Conservation (phyloP, 1,284 basidiomycete species). For the Ustilago esculenta region DNA sequence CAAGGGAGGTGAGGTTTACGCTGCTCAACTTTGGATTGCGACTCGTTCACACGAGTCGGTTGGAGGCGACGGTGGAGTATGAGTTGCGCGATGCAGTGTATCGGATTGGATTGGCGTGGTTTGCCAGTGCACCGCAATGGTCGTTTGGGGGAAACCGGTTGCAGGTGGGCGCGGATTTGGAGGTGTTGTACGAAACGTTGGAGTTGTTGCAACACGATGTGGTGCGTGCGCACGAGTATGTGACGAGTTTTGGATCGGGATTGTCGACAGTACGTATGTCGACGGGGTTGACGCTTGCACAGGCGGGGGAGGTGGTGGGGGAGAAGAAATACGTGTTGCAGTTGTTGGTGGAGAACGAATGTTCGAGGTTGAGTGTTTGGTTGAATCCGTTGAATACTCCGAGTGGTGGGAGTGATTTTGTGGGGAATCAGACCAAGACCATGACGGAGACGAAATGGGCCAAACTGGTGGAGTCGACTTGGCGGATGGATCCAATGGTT, state of each 20-base stretch:
- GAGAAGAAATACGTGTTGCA: slow-evolving; percentile 70
- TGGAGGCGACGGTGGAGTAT: slow-evolving; percentile 86
- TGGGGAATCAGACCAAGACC: slow-evolving; percentile 67
- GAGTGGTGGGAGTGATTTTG: slow-evolving; percentile 70
- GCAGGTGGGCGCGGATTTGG: slow-evolving; percentile 88
- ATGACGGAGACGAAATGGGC: slow-evolving; percentile 76
- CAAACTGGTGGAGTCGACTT: slow-evolving; percentile 76
- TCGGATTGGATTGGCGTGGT: slow-evolving; percentile 87
- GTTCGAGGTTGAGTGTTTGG: slow-evolving; percentile 87
- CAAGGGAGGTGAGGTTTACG: slow-evolving; percentile 87
- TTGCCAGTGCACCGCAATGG: slow-evolving; percentile 74
- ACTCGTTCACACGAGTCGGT: slow-evolving; percentile 83
- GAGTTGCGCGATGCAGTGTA: slow-evolving; percentile 81
- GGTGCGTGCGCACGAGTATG: slow-evolving; percentile 70
- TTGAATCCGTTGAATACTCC: slow-evolving; percentile 82
- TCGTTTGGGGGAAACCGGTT: slow-evolving; percentile 90
- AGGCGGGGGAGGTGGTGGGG: slow-evolving; percentile 32
- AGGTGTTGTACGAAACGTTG: slow-evolving; percentile 84
- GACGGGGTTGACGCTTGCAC: slow-evolving; percentile 46
- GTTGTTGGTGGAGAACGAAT: slow-evolving; percentile 88
- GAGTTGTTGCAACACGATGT: slow-evolving; percentile 79
- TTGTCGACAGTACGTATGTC: slow-evolving; percentile 44
- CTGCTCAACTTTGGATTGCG: slow-evolving; percentile 93
- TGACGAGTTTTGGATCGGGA: slow-evolving; percentile 51
- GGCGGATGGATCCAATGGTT: slow-evolving; percentile 84